Base-by-base conservation (phyloP, 306 rosid species). In the Citrullus amarus region DNA sequence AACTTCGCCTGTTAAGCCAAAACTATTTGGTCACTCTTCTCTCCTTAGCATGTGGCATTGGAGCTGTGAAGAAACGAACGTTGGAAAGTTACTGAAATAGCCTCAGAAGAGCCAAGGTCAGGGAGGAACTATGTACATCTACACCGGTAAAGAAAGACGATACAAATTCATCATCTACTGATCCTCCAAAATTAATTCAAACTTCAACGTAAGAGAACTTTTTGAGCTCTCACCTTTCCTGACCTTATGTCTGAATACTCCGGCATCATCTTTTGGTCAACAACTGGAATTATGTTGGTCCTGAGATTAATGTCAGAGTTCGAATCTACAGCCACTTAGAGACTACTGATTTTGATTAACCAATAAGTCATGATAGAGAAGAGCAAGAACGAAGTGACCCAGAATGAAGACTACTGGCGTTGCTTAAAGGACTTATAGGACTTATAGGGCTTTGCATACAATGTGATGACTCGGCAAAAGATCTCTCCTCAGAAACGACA, bases 381-480 rank as follows among this genome's bases (percentile, higher is more conserved):
- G 77, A 51, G 44, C 57, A 25, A 46, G 80, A 58, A 20, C 11
- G 28, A 59, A 15, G 59, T 62, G 74, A 30, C 25, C 48, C 12
- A 78, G 44, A 62, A 62, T 62, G 28, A 62, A 68, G 32, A 67
- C 0, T 68, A 68, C 81, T 81, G 78, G 82, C 63, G 77, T 80
- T 83, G 78, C 84, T 83, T 75, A 82, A 84, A 58, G 80, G 55
- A 80, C 81, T 82, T 36, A 74, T 58, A 41, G 79, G 55, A 81
- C 80, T 81, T 30, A 77, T 63, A 5, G 77, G 81, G 81, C 82
- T 50, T 75, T 46, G 76, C 75, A 63, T 53, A 39, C 55, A 56
- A 63, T 61, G 68, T 67, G 78, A 77, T 81, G 75, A 76, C 74
- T 79, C 70, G 6, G 78, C 28, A 65, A 71, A 48, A 79, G 28